phyloP scores from a whole-genome alignment of 768 basidiomycete genomes.

The Russula brevipes region DNA sequence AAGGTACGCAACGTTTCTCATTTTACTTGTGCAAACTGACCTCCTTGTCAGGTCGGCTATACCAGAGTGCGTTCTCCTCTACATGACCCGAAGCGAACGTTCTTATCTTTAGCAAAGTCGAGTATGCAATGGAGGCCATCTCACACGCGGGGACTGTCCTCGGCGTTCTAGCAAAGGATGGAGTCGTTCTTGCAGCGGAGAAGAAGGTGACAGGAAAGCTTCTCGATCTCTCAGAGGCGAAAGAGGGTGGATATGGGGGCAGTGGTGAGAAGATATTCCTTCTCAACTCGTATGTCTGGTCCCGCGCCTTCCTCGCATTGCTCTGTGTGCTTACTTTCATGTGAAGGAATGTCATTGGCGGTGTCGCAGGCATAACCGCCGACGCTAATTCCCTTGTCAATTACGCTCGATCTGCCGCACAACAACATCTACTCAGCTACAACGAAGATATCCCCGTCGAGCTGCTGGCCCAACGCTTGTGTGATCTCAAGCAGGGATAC shows the following conservation, averaged over 20 bases:
- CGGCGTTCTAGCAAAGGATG: constrained; percentile 86
- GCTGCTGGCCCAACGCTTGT: constrained; percentile 85
- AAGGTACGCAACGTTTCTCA: constrained; percentile 51
- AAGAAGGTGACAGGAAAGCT: constrained; percentile 99
- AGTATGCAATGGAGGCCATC: constrained; percentile 99
- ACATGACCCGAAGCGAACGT: constrained; percentile 12
- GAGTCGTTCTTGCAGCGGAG: constrained; percentile 89
- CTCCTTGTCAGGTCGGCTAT: constrained; percentile 71
- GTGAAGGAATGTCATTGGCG: constrained; percentile 85
- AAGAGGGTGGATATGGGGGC: constrained; percentile 87
- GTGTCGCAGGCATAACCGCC: constrained; percentile 92
- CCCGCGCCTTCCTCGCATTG: background rate
- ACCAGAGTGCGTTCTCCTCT: constrained; percentile 70
- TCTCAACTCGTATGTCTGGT: constrained; percentile 69
- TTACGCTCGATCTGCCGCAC: constrained; percentile 86
- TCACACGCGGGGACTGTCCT: constrained; percentile 92
- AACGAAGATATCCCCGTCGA: constrained; percentile 99
- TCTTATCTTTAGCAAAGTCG: constrained; percentile 50
- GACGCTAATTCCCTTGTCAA: constrained; percentile 98
- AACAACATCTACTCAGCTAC: constrained; percentile 81
- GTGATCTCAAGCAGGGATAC: constrained; percentile 98
- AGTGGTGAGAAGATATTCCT: constrained; percentile 98
- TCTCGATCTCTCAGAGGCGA: constrained; percentile 80
- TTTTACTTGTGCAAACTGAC: constrained; percentile 12
- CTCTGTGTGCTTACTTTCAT: background rate